These are phyloP conservation scores for Balakata baccata DNA, from an alignment of 345 rosid genomes.

Conservation along the genomic window DNA sequence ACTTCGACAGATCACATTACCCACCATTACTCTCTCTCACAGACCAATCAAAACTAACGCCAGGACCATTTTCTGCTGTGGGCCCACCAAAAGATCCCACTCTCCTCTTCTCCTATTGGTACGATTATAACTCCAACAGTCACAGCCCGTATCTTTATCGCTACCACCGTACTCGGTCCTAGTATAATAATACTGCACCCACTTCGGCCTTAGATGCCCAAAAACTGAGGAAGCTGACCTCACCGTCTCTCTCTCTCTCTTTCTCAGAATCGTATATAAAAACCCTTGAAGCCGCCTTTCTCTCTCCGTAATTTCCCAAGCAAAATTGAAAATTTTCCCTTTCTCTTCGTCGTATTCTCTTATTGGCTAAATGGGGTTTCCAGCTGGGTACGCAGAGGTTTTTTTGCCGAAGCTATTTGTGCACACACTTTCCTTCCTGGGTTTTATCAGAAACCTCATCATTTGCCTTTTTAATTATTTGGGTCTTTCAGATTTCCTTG, in stretches of 20 bases:
- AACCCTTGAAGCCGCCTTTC: background rate
- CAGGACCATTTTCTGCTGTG: background rate
- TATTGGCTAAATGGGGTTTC: constrained; percentile 60
- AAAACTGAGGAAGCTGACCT: constrained; percentile 18
- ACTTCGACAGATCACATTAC: background rate
- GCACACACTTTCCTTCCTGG: constrained; percentile 59
- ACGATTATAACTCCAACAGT: background rate
- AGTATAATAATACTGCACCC: background rate
- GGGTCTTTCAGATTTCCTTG: constrained; percentile 80
- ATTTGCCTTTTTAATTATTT: constrained; percentile 46
- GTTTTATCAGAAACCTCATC: constrained; percentile 51
- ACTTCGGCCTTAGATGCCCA: too few species aligned
- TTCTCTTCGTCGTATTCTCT: too few species aligned
- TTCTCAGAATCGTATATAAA: background rate
- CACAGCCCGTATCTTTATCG: constrained; percentile 26
- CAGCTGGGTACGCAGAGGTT: constrained; percentile 63
- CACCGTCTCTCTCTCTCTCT: constrained; percentile 6
- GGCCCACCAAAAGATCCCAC: constrained; percentile 1
- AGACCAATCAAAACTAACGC: constrained; percentile 8
- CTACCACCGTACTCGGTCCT: background rate
- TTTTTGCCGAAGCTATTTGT: constrained; percentile 68
- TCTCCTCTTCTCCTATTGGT: too few species aligned
- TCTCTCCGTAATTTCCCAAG: constrained; percentile 1
- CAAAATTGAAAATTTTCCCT: too few species aligned
- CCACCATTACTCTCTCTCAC: constrained; percentile 5